Percentiles rank a stretch among this genome's conserved stretches.
These are phyloP conservation scores for Basidiobolus meristosporus DNA, from an alignment of 371 early-diverging fungal species.

Conservation along the genomic window DNA sequence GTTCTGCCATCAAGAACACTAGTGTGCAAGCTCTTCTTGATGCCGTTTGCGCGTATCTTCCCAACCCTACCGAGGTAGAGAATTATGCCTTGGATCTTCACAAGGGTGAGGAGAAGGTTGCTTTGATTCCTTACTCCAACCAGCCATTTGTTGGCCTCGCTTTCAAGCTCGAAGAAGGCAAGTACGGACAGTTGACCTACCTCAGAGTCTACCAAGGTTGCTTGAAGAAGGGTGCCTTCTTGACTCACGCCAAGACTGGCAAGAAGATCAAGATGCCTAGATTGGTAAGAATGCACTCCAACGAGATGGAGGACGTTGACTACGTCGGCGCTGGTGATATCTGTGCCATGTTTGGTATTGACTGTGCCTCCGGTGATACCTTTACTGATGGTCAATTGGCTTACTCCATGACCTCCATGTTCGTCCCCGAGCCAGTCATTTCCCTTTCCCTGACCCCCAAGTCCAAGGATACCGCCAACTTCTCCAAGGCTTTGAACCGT, in stretches of 20 bases:
- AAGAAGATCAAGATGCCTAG: slow-evolving; percentile 91
- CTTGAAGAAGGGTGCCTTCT: slow-evolving; percentile 67
- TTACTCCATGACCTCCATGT: slow-evolving; percentile 93
- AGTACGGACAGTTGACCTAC: slow-evolving; percentile 92
- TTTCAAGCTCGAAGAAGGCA: slow-evolving; percentile 87
- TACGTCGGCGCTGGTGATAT: slow-evolving; percentile 90
- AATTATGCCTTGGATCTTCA: slow-evolving; percentile 57
- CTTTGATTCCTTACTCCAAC: slow-evolving; percentile 26
- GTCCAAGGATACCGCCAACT: slow-evolving; percentile 79
- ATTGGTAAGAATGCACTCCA: slow-evolving; percentile 94
- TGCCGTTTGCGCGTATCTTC: slow-evolving; percentile 53
- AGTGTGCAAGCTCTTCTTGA: slow-evolving; percentile 63
- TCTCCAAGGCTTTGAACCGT: slow-evolving; percentile 82
- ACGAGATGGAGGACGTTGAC: slow-evolving; percentile 96
- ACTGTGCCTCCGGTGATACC: slow-evolving; percentile 94
- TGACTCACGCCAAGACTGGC: slow-evolving; percentile 77
- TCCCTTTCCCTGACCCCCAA: slow-evolving; percentile 81
- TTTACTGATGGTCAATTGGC: slow-evolving; percentile 78
- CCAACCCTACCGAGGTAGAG: slow-evolving; percentile 51
- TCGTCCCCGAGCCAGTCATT: slow-evolving; percentile 93
- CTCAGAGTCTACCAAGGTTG: slow-evolving; percentile 92
- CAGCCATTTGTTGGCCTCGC: slow-evolving; percentile 81
- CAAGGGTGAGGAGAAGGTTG: slow-evolving; percentile 41
- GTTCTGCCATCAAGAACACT: slow-evolving; percentile 75
- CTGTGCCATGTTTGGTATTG: slow-evolving; percentile 94